Evolutionary conservation across 345 rosid genomes (phyloP).

Genomic region (Heritiera fomes): DNA sequence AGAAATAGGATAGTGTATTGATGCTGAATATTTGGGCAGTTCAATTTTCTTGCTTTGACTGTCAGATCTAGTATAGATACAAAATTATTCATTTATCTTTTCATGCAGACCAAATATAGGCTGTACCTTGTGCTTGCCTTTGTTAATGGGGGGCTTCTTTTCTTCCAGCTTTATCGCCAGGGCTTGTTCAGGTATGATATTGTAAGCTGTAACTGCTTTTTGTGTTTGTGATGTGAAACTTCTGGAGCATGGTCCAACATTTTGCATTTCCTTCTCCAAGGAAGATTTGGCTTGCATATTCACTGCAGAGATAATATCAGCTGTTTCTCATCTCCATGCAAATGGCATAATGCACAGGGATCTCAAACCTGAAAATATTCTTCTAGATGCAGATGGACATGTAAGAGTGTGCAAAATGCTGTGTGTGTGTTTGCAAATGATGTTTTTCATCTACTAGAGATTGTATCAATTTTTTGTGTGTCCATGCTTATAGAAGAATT

Average conservation of each 20-base stretch:
- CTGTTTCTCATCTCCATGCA: conserved; percentile 88
- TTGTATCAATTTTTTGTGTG: conserved; percentile 35
- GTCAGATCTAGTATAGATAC: background rate
- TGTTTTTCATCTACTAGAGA: conserved; percentile 17
- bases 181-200: conserved; percentile 83
- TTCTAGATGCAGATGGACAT: conserved; percentile 86
- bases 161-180: conserved; percentile 93
- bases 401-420: conserved; percentile 34
- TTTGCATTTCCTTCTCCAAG: conserved; percentile 39
- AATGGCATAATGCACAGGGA: conserved; percentile 99
- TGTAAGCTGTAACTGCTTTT: background rate
- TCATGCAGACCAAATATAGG: conserved; percentile 84
- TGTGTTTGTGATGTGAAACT: background rate
- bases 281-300: conserved; percentile 94
- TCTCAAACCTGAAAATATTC: conserved; percentile 95
- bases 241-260: conserved; percentile 1
- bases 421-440: background rate
- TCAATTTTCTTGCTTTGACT: conserved; percentile 1
- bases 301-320: conserved; percentile 89
- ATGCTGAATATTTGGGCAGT: background rate
- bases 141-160: conserved; percentile 95
- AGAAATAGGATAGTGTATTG: background rate
- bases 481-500: conserved; percentile 44
- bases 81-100: background rate
- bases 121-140: conserved; percentile 90